Evolutionary conservation across 768 basidiomycete species (phyloP), one percentile per base, ranked within the genome.

Genomic region (Suillus fuscotomentosus): DNA sequence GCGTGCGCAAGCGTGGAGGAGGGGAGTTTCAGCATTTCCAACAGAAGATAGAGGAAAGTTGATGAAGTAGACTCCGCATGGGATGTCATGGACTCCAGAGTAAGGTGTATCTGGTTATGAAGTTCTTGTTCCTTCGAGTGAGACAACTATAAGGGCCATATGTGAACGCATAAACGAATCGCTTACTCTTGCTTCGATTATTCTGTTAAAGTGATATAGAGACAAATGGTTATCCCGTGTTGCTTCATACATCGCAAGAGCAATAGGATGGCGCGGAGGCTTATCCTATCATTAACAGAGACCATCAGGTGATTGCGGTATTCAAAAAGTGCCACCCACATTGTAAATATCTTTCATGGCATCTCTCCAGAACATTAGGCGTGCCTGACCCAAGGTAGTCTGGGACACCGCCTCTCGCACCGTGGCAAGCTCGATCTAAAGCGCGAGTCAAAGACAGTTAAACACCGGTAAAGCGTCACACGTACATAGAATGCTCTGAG

Each of bases 341-440:
- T 89, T 83, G 70, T 79, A 79, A 24, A 93, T 85, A 55, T 78
- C 83, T 70, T 88, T 90, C 34, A 94, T 71, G 14, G 90, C 87
- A 71, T 95, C 92, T 69, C 86, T 84, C 93, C 93, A 95, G 73
- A 94, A 95, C 72, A 94, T 88, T 80, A 93, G 84, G 67, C 91
- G 83, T 83, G 94, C 91, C 73, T 87, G 86, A n/a, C 92, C 93
- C 63, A 95, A 86, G 45, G 84, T 80, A 42, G 84, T 72, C 64
- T 89, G 90, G 20, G 91, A 91, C 15, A 92, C 89, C 45, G 82
- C 79, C 66, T 95, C 94, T 74, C 88, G 90, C 20, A 93, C 77
- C 72, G 80, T 89, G 11, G 92, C 88, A 61, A 94, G 76, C 73
- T 95, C 93, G 61, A 91, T 84, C 90, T 93, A 60, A 55, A n/a